A percentile compares a stretch with the other conserved stretches of the same genome.
phyloP scores from a whole-genome alignment of 805 yeast species.

The Saccharomycopsis synnaedendra region DNA sequence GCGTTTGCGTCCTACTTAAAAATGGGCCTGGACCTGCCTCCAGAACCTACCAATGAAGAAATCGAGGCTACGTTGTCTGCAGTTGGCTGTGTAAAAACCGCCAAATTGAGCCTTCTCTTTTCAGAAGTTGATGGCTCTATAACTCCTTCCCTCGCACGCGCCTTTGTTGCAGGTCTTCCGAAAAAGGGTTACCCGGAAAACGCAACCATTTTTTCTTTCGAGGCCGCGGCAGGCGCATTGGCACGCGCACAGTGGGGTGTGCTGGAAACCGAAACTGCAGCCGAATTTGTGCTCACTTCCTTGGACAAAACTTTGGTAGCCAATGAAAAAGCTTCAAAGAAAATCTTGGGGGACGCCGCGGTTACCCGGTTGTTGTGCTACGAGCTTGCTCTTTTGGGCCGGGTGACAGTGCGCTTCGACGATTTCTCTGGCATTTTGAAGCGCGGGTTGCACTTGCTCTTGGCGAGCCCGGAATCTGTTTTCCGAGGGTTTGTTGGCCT shows the following conservation, averaged over 20 bases:
- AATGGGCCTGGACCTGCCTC: slow-evolving; percentile 60
- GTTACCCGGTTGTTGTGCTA: slow-evolving; percentile 39
- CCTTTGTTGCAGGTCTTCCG: slow-evolving; percentile 2
- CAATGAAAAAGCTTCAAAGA: slow-evolving; percentile 23
- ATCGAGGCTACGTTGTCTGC: slow-evolving; percentile 78
- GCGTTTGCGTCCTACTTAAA: slow-evolving; percentile 88
- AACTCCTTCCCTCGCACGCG: not conserved
- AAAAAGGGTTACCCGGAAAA: slow-evolving; percentile 32
- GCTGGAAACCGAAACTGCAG: not conserved
- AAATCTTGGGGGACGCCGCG: slow-evolving; percentile 20
- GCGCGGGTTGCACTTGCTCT: not conserved
- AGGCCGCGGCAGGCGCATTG: slow-evolving; percentile 22
- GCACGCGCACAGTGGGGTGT: not conserved
- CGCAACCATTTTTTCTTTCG: slow-evolving; percentile 37
- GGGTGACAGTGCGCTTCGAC: slow-evolving; percentile 18
- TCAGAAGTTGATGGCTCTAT: not conserved
- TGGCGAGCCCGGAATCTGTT: not conserved
- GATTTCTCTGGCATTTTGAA: slow-evolving; percentile 8
- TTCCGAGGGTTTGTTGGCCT: not conserved
- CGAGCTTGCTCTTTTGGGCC: slow-evolving; percentile 35
- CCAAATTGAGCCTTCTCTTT: slow-evolving; percentile 7
- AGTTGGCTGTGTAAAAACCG: slow-evolving; percentile 65
- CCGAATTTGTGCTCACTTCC: slow-evolving; percentile 18
- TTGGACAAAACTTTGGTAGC: slow-evolving; percentile 8
- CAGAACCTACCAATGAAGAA: slow-evolving; percentile 90